Conservation (phyloP, 2,329 filamentous ascomycete species). For the Penicillium capsulatum region DNA sequence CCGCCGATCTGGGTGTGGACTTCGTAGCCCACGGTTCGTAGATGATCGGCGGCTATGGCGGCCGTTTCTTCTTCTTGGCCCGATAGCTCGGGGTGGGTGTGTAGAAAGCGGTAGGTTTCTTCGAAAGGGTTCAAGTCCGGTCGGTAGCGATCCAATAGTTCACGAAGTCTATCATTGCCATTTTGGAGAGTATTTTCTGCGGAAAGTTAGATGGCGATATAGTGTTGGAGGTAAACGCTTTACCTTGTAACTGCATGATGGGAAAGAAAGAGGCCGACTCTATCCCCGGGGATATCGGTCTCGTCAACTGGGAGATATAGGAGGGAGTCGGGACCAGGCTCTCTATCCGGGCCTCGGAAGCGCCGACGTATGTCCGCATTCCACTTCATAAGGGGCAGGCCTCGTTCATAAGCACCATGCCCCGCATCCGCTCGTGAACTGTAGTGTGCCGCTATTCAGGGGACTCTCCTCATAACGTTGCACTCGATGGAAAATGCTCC, state of each 20-base stretch:
- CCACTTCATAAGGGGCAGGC: slow-evolving; percentile 3
- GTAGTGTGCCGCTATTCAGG: too few species aligned
- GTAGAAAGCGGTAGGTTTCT: slow-evolving; percentile 54
- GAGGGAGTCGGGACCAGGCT: not conserved
- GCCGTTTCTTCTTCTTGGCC: slow-evolving; percentile 53
- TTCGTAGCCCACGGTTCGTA: slow-evolving; percentile 40
- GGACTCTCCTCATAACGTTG: too few species aligned
- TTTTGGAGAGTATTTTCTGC: slow-evolving; percentile 1
- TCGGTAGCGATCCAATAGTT: slow-evolving; percentile 35
- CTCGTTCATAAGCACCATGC: not conserved
- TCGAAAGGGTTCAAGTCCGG: slow-evolving; percentile 47
- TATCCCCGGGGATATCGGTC: too few species aligned
- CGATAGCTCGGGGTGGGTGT: slow-evolving; percentile 55
- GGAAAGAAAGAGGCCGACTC: too few species aligned
- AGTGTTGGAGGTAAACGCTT: not conserved
- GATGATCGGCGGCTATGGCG: slow-evolving; percentile 40
- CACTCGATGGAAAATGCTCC: too few species aligned
- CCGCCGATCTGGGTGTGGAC: slow-evolving; percentile 55
- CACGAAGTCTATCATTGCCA: not conserved
- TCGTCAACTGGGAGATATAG: not conserved
- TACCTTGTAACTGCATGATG: not conserved
- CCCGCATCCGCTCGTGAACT: not conserved
- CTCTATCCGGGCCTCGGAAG: not conserved
- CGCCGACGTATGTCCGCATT: slow-evolving; percentile 1
- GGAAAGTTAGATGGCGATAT: not conserved